Conservation (phyloP, 495 filamentous ascomycete genomes). For the Xylaria flabelliformis region DNA sequence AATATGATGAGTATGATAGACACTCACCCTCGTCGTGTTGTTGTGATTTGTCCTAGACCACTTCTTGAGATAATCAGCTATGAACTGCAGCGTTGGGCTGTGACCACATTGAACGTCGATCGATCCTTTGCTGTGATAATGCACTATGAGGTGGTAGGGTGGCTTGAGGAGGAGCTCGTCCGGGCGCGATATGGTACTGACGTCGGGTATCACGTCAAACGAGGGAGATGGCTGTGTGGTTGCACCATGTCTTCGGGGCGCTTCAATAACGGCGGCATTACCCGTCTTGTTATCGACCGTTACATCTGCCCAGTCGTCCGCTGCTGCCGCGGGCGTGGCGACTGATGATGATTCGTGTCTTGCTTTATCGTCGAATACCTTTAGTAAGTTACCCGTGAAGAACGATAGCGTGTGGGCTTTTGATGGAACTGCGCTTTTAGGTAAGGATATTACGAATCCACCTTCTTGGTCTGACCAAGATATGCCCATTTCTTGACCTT, state of each 20-base stretch:
- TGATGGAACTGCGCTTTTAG: constrained; percentile 35
- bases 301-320: constrained; percentile 46
- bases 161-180: constrained; percentile 46
- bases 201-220: constrained; percentile 40
- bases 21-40: constrained; percentile 40
- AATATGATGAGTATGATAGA: not conserved
- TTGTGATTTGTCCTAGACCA: constrained; percentile 48
- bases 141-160: constrained; percentile 48
- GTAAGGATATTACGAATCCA: constrained; percentile 43
- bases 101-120: constrained; percentile 50
- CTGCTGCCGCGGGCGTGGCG: not conserved
- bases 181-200: constrained; percentile 40
- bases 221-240: constrained; percentile 7
- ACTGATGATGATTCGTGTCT: not conserved
- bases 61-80: constrained; percentile 46
- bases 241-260: not conserved
- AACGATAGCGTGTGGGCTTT: constrained; percentile 36
- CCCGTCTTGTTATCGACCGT: constrained; percentile 37
- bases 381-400: constrained; percentile 37
- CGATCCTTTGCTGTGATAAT: constrained; percentile 3
- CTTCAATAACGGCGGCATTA: constrained; percentile 27
- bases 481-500: constrained; percentile 7
- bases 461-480: constrained; percentile 10
- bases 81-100: constrained; percentile 45
- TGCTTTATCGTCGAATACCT: constrained; percentile 39